Percentiles rank a stretch among this genome's conserved stretches.
Conservation (phyloP, 2,329 filamentous ascomycete genomes). For the Colletotrichum tofieldiae region DNA sequence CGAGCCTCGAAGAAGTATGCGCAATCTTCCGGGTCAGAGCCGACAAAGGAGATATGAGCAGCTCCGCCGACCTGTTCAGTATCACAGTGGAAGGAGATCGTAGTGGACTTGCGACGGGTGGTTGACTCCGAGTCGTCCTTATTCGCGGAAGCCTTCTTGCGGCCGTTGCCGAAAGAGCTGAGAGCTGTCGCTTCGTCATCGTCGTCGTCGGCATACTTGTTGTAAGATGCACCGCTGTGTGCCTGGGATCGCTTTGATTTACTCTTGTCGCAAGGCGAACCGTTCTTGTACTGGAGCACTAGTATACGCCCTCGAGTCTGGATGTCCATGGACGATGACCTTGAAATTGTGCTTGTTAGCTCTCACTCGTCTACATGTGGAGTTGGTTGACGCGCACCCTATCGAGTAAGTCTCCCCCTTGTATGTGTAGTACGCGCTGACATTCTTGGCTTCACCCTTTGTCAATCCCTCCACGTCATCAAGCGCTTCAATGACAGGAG, state of each 20-base stretch:
- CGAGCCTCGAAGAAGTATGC: constrained; percentile 96
- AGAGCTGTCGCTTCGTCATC: constrained; percentile 55
- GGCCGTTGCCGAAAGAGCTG: constrained; percentile 45
- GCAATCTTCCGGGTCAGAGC: constrained; percentile 87
- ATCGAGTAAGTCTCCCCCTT: constrained; percentile 80
- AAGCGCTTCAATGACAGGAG: constrained; percentile 78
- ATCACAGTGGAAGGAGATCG: constrained; percentile 95
- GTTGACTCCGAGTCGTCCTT: constrained; percentile 53
- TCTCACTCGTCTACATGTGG: neutral
- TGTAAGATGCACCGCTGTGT: constrained; percentile 48
- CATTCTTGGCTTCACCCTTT: constrained; percentile 75
- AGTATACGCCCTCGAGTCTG: constrained; percentile 79
- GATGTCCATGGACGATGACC: constrained; percentile 69
- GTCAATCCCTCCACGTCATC: constrained; percentile 76
- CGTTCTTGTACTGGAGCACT: constrained; percentile 82
- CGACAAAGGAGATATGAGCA: constrained; percentile 86
- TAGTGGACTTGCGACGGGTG: constrained; percentile 79
- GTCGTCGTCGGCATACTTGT: constrained; percentile 51
- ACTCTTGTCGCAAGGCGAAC: constrained; percentile 78
- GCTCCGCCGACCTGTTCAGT: constrained; percentile 79
- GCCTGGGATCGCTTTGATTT: constrained; percentile 55
- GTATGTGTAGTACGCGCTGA: constrained; percentile 83
- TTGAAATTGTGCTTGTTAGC: constrained; percentile 48
- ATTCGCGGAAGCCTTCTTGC: constrained; percentile 48
- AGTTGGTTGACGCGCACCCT: constrained; percentile 68